Percentiles rank a stretch among this genome's conserved stretches.
phyloP scores from a whole-genome alignment of 176 grass and related monocot species.

The Oryza officinalis region DNA sequence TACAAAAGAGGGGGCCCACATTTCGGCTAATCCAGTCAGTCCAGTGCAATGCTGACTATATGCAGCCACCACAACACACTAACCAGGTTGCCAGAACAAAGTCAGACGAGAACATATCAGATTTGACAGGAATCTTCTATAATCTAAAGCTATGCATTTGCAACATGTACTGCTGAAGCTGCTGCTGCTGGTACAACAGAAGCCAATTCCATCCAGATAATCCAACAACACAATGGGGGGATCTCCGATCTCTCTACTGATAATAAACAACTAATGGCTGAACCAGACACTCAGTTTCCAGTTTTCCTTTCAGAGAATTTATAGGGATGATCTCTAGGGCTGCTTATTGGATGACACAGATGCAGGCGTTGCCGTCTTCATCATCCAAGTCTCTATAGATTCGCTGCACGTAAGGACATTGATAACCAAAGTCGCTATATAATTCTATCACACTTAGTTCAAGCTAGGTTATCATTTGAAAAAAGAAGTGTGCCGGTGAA shows the following conservation, averaged over 20 bases:
- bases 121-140: conserved; percentile 28
- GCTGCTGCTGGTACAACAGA: conserved; percentile 25
- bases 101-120: neutral
- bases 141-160: conserved; percentile 38
- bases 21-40: neutral
- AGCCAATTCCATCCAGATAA: conserved; percentile 19
- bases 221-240: neutral
- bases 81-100: neutral
- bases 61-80: neutral
- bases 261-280: conserved; percentile 34
- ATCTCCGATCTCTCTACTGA: conserved; percentile 1
- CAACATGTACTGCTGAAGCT: conserved; percentile 39
- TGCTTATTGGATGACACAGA: conserved; percentile 46
- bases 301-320: conserved; percentile 34
- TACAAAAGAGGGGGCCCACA: neutral
- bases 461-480: too few relatives aligned
- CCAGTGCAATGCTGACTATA: too few relatives aligned
- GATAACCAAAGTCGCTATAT: too few relatives aligned
- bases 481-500: too few relatives aligned
- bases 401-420: conserved; percentile 23
- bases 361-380: neutral
- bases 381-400: conserved; percentile 32
- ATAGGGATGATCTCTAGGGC: conserved; percentile 21
- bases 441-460: too few relatives aligned
- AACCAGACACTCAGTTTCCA: neutral